phyloP scores from a whole-genome alignment of 1,139 yeast species.

The Meyerozyma athensensis region DNA sequence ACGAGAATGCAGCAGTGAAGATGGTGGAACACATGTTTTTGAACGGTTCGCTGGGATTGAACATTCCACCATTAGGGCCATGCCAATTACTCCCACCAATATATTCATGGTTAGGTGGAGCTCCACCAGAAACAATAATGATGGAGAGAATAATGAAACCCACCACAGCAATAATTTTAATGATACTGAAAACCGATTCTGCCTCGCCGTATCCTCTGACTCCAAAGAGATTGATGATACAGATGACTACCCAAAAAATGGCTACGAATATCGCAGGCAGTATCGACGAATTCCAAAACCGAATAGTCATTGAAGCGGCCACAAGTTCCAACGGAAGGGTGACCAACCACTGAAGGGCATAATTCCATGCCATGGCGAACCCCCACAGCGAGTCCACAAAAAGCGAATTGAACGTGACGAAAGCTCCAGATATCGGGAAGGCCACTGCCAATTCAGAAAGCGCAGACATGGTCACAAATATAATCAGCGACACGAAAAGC shows the following conservation, averaged over 20 bases:
- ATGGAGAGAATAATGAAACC: constrained; percentile 29
- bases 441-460: constrained; percentile 37
- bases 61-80: constrained; percentile 27
- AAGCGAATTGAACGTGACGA: constrained; percentile 33
- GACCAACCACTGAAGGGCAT: constrained; percentile 37
- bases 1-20: constrained; percentile 23
- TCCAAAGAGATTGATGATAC: constrained; percentile 30
- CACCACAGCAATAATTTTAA: constrained; percentile 28
- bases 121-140: constrained; percentile 26
- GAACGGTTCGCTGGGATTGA: constrained; percentile 23
- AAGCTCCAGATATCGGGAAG: constrained; percentile 38
- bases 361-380: constrained; percentile 41
- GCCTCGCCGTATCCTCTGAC: constrained; percentile 36
- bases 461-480: constrained; percentile 32
- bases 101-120: constrained; percentile 24
- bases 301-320: constrained; percentile 34
- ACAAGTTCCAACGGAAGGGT: constrained; percentile 36
- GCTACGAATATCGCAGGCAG: constrained; percentile 30
- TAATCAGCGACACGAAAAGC: constrained; percentile 26
- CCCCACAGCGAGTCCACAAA: constrained; percentile 35
- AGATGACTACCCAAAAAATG: constrained; percentile 26
- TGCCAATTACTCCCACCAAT: constrained; percentile 34
- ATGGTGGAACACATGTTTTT: constrained; percentile 21
- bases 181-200: constrained; percentile 25
- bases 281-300: constrained; percentile 23